Conservation (phyloP, 2,329 filamentous ascomycete genomes). For the Alternaria ventricosa region DNA sequence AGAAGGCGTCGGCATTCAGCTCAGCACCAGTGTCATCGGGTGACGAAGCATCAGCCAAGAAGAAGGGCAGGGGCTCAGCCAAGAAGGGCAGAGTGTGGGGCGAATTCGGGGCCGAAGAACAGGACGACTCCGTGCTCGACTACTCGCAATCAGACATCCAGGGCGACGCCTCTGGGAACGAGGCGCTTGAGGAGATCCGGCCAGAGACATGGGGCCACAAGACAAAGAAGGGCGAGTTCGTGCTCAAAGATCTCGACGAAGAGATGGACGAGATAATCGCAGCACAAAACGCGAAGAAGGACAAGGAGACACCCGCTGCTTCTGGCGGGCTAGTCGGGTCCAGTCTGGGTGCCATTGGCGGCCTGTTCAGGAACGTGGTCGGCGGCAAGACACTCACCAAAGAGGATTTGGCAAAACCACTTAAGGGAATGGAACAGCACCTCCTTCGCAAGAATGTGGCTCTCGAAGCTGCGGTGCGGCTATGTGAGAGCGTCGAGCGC, state of each 20-base stretch:
- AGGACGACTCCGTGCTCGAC: conserved; percentile 78
- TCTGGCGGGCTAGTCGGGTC: conserved; percentile 73
- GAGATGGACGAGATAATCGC: conserved; percentile 91
- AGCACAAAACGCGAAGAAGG: conserved; percentile 69
- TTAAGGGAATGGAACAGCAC: conserved; percentile 96
- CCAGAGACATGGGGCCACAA: conserved; percentile 83
- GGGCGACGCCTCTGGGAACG: conserved; percentile 58
- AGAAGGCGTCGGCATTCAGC: conserved; percentile 62
- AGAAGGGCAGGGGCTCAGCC: conserved; percentile 65
- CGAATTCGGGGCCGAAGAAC: conserved; percentile 87
- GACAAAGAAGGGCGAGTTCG: conserved; percentile 88
- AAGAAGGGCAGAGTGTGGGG: conserved; percentile 96
- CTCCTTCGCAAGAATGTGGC: conserved; percentile 95
- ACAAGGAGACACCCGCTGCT: conserved; percentile 31
- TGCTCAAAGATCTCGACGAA: conserved; percentile 90
- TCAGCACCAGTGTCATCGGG: conserved; percentile 77
- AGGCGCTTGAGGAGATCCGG: conserved; percentile 75
- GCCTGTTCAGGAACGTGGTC: conserved; percentile 91
- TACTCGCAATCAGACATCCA: conserved; percentile 74
- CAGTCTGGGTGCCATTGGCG: conserved; percentile 80
- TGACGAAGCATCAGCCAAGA: conserved; percentile 71
- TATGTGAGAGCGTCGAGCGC: conserved; percentile 90
- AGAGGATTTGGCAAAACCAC: conserved; percentile 85
- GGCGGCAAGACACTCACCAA: conserved; percentile 92
- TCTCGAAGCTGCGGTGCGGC: conserved; percentile 85